Percentiles rank a stretch among this genome's conserved stretches.
Evolutionary conservation across 2,329 filamentous ascomycete species (phyloP).

Genomic region (Calonectria montana): DNA sequence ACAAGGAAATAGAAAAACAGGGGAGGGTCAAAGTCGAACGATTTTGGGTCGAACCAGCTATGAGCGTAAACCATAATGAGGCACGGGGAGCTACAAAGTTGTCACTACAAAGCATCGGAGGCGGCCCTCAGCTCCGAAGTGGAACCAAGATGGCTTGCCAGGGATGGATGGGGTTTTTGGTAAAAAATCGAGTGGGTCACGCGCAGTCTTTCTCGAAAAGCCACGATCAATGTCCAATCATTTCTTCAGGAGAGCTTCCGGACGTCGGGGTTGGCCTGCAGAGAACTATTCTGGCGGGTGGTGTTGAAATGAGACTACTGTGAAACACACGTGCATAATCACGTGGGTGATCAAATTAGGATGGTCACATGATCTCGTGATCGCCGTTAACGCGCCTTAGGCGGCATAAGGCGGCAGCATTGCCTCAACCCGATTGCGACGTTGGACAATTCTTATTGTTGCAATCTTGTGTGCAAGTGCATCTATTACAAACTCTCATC

Average conservation of each 20-base stretch:
- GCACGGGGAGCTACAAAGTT: background rate
- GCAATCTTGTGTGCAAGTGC: background rate
- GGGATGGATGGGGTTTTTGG: background rate
- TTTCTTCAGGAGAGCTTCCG: background rate
- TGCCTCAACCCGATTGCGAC: background rate
- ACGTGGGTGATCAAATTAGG: background rate
- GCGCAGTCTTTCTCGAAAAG: background rate
- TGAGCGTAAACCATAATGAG: background rate
- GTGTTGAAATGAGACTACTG: background rate
- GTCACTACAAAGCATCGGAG: background rate
- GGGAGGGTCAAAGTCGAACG: background rate
- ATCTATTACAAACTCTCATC: too few species aligned
- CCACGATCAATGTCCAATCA: background rate
- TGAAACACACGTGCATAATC: background rate
- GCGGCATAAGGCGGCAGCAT: background rate
- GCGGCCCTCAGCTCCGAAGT: background rate
- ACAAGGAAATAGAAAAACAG: background rate
- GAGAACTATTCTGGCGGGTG: too few species aligned
- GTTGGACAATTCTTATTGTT: background rate
- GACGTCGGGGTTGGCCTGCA: too few species aligned
- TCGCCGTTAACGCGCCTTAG: slow-evolving; percentile 25
- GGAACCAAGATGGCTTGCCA: background rate
- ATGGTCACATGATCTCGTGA: slow-evolving; percentile 38
- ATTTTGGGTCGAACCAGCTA: too few species aligned
- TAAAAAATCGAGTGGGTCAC: background rate